Percentiles rank a stretch among this genome's conserved stretches.
These are phyloP conservation scores for Saccharomycopsis hybrid DNA, from an alignment of 1,139 yeast species.

Conservation along the genomic window DNA sequence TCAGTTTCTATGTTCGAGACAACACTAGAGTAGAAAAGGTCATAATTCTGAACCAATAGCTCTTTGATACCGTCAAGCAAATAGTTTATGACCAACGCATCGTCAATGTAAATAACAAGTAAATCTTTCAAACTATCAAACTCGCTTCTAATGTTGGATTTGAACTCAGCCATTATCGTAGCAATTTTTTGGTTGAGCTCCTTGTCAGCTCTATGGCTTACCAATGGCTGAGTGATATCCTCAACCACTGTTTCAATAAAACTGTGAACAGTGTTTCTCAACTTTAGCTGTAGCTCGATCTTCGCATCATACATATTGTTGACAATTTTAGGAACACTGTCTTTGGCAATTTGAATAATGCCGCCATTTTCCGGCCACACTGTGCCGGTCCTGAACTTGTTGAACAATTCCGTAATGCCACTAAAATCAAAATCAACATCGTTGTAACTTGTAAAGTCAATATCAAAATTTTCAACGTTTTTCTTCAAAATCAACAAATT, in stretches of 20 bases:
- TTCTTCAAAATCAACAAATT: constrained; percentile 65
- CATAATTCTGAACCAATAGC: constrained; percentile 43
- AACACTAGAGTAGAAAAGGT: constrained; percentile 20
- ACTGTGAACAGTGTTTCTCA: constrained; percentile 63
- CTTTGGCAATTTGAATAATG: constrained; percentile 54
- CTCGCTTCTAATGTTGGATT: constrained; percentile 42
- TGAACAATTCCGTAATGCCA: constrained; percentile 57
- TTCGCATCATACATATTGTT: constrained; percentile 84
- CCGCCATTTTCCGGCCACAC: constrained; percentile 32
- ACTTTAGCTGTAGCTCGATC: constrained; percentile 64
- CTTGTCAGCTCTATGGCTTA: not conserved
- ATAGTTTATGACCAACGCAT: constrained; percentile 39
- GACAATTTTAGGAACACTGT: constrained; percentile 75
- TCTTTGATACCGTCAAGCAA: constrained; percentile 58
- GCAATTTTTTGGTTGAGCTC: constrained; percentile 20
- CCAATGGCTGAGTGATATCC: constrained; percentile 27
- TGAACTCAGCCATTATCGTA: constrained; percentile 40
- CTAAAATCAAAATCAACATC: constrained; percentile 79
- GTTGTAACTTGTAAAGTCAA: constrained; percentile 56
- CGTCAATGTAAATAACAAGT: constrained; percentile 41
- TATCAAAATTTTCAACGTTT: constrained; percentile 73
- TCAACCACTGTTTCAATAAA: constrained; percentile 42
- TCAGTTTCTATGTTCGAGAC: constrained; percentile 7
- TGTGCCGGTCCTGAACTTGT: constrained; percentile 34
- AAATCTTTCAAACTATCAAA: constrained; percentile 51